A percentile compares a stretch with the other conserved stretches of the same genome.
Evolutionary conservation across 208 protist genomes (phyloP).

Genomic region (Acanthamoeba royreba): DNA sequence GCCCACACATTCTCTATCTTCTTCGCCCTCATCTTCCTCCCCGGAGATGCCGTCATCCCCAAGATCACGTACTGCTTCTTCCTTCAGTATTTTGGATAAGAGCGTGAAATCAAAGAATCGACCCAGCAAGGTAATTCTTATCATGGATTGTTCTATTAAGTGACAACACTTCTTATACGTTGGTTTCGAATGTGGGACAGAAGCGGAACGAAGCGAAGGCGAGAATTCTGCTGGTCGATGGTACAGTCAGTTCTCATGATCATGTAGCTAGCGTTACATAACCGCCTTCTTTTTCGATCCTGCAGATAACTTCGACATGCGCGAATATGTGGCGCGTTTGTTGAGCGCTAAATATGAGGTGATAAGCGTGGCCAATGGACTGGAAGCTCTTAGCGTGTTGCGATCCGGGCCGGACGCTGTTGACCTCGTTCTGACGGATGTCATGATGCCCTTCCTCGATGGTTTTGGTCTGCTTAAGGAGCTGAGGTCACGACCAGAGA

Average conservation of each 20-base stretch:
- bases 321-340: conserved; percentile 31
- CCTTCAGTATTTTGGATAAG: not conserved
- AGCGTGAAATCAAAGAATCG: not conserved
- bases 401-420: not conserved
- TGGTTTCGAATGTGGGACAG: no score
- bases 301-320: conserved; percentile 54
- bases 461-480: conserved; percentile 35
- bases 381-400: not conserved
- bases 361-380: not conserved
- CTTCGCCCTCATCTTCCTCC: not conserved
- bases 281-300: no score
- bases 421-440: conserved; percentile 47
- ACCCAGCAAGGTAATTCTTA: not conserved
- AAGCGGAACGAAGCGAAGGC: not conserved
- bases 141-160: not conserved
- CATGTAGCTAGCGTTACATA: no score
- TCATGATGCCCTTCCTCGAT: conserved; percentile 58
- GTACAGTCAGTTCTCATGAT: no score
- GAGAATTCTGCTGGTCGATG: not conserved
- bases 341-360: conserved; percentile 1
- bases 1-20: not conserved
- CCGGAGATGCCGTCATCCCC: not conserved
- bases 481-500: not conserved
- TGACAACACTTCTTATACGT: no score
- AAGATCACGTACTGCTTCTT: not conserved